Conservation (phyloP, 208 protist species). For the Acanthamoeba culbertsoni region DNA sequence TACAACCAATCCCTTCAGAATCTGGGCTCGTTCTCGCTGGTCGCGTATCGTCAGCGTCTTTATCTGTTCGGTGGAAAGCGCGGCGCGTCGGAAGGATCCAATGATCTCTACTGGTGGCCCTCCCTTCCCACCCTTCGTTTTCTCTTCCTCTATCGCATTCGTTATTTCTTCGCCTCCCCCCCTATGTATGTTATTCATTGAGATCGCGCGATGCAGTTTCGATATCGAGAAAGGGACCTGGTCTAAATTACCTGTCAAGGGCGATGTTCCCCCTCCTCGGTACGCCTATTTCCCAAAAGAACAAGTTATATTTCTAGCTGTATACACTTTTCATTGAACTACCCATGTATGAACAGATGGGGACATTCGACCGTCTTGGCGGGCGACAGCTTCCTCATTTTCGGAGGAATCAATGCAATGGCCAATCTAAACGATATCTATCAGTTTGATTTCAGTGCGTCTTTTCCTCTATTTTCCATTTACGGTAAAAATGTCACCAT, state of each 20-base stretch:
- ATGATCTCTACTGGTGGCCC: neutral
- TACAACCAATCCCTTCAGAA: neutral
- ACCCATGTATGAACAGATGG: neutral
- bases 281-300: neutral
- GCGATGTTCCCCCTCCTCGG: neutral
- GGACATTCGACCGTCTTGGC: neutral
- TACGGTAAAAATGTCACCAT: too few relatives aligned
- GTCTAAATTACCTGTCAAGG: neutral
- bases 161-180: neutral
- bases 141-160: neutral
- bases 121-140: neutral
- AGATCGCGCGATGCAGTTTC: neutral
- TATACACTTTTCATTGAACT: neutral
- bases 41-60: neutral
- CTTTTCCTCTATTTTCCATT: too few relatives aligned
- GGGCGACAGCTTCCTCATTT: neutral
- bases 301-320: too few relatives aligned
- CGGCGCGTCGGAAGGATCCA: neutral
- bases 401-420: neutral
- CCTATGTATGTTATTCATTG: neutral
- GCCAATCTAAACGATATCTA: conserved; percentile 34
- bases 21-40: neutral
- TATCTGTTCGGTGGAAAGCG: neutral
- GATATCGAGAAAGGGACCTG: neutral
- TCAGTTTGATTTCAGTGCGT: neutral